Percentiles rank a stretch among this genome's conserved stretches.
Conservation (phyloP, 2,329 filamentous ascomycete species). For the Hymenoscyphus repandus region DNA sequence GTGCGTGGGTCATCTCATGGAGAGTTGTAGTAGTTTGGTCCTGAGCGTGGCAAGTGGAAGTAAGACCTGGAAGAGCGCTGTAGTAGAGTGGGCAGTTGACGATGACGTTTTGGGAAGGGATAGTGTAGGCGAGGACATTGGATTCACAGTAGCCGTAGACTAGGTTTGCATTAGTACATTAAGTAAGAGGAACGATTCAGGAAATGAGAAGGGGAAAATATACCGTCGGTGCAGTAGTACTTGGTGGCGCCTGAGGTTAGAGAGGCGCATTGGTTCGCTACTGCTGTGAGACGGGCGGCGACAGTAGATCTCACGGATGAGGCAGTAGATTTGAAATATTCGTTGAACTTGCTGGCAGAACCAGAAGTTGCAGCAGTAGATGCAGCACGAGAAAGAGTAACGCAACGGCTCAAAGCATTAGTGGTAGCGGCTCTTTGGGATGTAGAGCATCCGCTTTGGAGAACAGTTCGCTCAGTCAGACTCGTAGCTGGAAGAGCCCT, state of each 20-base stretch:
- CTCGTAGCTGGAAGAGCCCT: slow-evolving; percentile 37
- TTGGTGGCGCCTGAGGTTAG: slow-evolving; percentile 42
- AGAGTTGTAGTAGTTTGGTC: slow-evolving; percentile 61
- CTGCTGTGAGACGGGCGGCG: slow-evolving; percentile 43
- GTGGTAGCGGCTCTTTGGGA: slow-evolving; percentile 39
- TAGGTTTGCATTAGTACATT: too few species aligned
- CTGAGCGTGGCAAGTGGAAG: slow-evolving; percentile 53
- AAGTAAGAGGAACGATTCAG: too few species aligned
- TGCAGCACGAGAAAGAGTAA: slow-evolving; percentile 47
- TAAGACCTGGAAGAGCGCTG: slow-evolving; percentile 44
- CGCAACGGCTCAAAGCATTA: slow-evolving; percentile 50
- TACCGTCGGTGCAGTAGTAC: slow-evolving; percentile 53
- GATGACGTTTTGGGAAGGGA: slow-evolving; percentile 48
- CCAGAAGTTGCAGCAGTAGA: slow-evolving; percentile 46
- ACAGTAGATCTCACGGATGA: slow-evolving; percentile 43
- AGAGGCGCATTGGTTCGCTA: slow-evolving; percentile 51
- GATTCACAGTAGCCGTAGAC: slow-evolving; percentile 44
- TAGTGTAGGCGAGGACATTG: slow-evolving; percentile 56
- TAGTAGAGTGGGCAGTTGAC: slow-evolving; percentile 60
- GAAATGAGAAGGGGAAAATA: too few species aligned
- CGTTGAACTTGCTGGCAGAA: slow-evolving; percentile 43
- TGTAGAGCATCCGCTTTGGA: slow-evolving; percentile 51
- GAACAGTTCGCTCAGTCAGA: slow-evolving; percentile 44
- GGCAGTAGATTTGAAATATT: slow-evolving; percentile 60
- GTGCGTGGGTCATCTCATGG: slow-evolving; percentile 62